Base-by-base conservation (phyloP, 306 rosid species). In the Lablab purpureus region DNA sequence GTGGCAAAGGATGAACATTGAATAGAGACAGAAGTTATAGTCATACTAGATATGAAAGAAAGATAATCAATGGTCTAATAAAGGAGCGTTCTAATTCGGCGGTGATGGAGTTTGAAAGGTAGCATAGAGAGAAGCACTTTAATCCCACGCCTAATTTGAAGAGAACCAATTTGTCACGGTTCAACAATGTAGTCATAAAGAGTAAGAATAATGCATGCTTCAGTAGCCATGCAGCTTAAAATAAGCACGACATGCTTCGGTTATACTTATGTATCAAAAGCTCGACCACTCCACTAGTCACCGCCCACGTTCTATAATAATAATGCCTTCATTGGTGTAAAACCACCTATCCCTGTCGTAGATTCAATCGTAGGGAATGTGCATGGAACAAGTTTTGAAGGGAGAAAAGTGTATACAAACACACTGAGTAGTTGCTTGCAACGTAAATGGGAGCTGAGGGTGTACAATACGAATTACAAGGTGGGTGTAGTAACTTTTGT, bases 401-500 rank as follows among this genome's bases (percentile, higher is more conserved):
- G 32, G 7, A 49, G 14, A 46, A 14, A 46, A 46, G 15, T 41
- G 47, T 43, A 12, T 2, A 50, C 0, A n/a, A 5, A 5, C 2
- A 49, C 18, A 49, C 18, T 1, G 4, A 6, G 10, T 56, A 56
- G 40, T 12, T 13, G 14, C 30, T n/a, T 40, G 75, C 56, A 47
- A 51, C 54, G 80, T 67, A 74, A 67, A 74, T 54, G 54, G 77
- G 12, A 30, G 67, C 46, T 56, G 22, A 52, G 2, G 23, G 12
- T 72, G 68, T 71, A 72, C 67, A 59, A 77, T 52, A 73, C 32
- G 67, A 86, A 82, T 65, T 65, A 74, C 78, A 52, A 82, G 80
- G 30, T 54, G 60, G 64, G 66, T 83, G 89, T 76, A 50, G 76
- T 78, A 77, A 82, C 87, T 88, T 87, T 81, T 79, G 14, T 75